A percentile compares a stretch with the other conserved stretches of the same genome.
Evolutionary conservation across 495 filamentous ascomycete species (phyloP).

Genomic region (Podospora bellae-mahoneyi): DNA sequence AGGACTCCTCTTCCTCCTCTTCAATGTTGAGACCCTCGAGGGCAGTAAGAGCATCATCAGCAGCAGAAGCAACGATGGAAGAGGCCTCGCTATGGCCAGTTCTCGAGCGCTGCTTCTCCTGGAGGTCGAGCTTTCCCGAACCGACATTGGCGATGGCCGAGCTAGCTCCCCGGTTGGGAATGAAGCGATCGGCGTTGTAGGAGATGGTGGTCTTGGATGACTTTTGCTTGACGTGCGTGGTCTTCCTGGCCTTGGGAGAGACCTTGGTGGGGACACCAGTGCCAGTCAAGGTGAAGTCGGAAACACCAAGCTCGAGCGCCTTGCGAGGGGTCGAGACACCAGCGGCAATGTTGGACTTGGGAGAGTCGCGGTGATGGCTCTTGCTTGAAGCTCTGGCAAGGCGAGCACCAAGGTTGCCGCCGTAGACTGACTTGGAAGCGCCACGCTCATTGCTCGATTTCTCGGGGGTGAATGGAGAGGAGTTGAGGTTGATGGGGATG

Average conservation of each 20-base stretch:
- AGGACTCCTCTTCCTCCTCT: conserved; percentile 50
- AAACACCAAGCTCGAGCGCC: conserved; percentile 86
- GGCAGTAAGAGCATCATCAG: conserved; percentile 74
- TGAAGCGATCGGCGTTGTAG: conserved; percentile 91
- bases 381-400: conserved; percentile 61
- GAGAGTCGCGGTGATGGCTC: conserved; percentile 63
- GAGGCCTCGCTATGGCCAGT: conserved; percentile 59
- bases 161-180: conserved; percentile 85
- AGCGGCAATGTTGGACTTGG: conserved; percentile 92
- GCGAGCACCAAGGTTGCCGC: conserved; percentile 64
- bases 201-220: conserved; percentile 75
- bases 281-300: conserved; percentile 86
- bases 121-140: conserved; percentile 69
- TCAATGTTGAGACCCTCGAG: conserved; percentile 71
- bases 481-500: conserved; percentile 50
- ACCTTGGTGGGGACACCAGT: conserved; percentile 67
- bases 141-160: conserved; percentile 81
- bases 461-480: conserved; percentile 78
- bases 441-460: conserved; percentile 53
- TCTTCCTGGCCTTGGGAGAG: conserved; percentile 64
- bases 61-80: conserved; percentile 61
- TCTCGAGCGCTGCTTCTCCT: conserved; percentile 65
- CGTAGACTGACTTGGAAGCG: conserved; percentile 66
- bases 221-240: conserved; percentile 55
- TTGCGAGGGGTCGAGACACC: conserved; percentile 61